Evolutionary conservation across 2,329 filamentous ascomycete genomes (phyloP), one percentile per base, ranked within the genome.

Genomic region (Colletotrichum sp.): DNA sequence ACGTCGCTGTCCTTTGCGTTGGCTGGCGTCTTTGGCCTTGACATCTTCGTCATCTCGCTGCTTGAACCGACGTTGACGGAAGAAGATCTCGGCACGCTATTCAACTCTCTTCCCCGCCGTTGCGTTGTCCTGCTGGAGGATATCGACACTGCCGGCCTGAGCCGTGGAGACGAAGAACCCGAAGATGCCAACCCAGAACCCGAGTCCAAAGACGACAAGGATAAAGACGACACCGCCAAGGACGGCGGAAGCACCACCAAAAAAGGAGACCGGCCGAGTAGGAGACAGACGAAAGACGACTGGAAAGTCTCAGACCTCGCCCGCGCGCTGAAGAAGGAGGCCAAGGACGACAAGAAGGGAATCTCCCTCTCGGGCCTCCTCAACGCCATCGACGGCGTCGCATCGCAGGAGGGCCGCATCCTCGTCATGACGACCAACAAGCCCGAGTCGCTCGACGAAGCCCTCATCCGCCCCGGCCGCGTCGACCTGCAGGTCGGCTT

Each of bases 361-460:
- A 95, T 96, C 78, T 95, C 94, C 1, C 89, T 97, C 3, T 95
- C 94, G 0, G 95, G 95, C 1, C 89, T 98, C 2, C 89, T 98
- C 68, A 98, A 98, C 83, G 93, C 94, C 74, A 95, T 98, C 76
- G 95, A 98, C 80, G 94, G 95, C 71, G 94, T 96, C 2, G 94
- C 93, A 2, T 94, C 92, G 5, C 94, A 95, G 79, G 95, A 96
- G 85, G 95, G 94, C 30, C 91, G 94, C 62, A 91, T 96, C 15
- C 89, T 96, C 21, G 93, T 96, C 85, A 95, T 96, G 93, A 96
- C 95, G 0, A 95, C 94, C 36, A 97, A 96, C 84, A 90, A 92
- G 76, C 93, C 93, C 4, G 92, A 96, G 79, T 88, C 90, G 16
- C 90, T 96, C 0, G 94, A 96, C 81, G 89, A 92, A 62, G 94